Base-by-base conservation (phyloP, 148 eudicot genomes). In the Amaranthus cruentus region DNA sequence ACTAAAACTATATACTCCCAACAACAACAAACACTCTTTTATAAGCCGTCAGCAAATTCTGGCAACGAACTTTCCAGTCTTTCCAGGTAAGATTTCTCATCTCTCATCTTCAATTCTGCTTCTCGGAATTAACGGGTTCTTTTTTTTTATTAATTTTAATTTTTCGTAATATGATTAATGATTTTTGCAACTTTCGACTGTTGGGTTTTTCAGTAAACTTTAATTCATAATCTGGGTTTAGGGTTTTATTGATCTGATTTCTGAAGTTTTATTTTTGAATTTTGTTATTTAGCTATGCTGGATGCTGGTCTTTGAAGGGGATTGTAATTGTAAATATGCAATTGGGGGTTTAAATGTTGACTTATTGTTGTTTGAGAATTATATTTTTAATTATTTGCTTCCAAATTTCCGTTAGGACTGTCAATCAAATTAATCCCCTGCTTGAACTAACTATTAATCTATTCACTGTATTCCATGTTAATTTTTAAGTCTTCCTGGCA, bases 101-200 rank as follows among this genome's bases (percentile, higher is more conserved):
- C 57, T 72, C 66, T 65, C 48, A 48, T 63, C 60, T 72, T 55
- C 9, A 6, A 49, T 65, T 52, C 57, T n/a, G 13, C 12, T 9
- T 49, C 63, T 48, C 71, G 42, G 62, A 59, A 15, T 59, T 70
- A 4, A 42, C 61, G 74, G 77, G 77, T 55, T 56, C n/a, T 68
- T 68, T 21, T 67, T 9, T n/a, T 44, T 75, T 13, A 18, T 46
- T 2, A 14, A 28, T 28, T 28, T 28, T 28, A 2, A 28, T 28
- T 28, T 28, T 28, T 28, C 38, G 38, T 28, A 28, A 28, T 51
- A 0, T 10, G 55, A 2, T 4, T 14, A 5, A 15, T 53, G 55
- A 18, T 28, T 59, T 10, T 47, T 4, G 55, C 42, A 9, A 55
- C 6, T 44, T 71, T 71, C 6, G 11, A 55, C 6, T 9, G 12